A percentile compares a stretch with the other conserved stretches of the same genome.
Conservation (phyloP, 2,329 filamentous ascomycete species). For the Daldinia sp. region DNA sequence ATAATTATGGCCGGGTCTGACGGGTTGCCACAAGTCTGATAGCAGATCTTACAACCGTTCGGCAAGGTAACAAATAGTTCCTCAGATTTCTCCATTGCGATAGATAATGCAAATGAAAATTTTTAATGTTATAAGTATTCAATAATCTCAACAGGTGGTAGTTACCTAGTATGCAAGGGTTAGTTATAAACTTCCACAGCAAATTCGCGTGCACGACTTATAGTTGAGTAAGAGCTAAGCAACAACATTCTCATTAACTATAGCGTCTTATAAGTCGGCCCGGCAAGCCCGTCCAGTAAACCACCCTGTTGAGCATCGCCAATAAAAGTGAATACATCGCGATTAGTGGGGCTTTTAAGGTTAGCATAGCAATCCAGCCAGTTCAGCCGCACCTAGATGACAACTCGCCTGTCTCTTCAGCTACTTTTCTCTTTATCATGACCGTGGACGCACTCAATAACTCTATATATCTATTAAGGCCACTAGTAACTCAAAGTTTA, state of each 20-base stretch:
- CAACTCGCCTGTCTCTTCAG: background rate
- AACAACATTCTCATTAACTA: background rate
- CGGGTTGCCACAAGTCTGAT: background rate
- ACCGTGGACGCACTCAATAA: background rate
- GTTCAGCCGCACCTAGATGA: background rate
- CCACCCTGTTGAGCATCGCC: background rate
- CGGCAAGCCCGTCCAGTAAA: background rate
- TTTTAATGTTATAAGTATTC: no score
- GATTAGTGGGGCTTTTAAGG: background rate
- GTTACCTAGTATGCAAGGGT: no score
- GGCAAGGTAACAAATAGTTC: slow-evolving; percentile 5
- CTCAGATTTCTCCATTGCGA: background rate
- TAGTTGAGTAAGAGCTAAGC: background rate
- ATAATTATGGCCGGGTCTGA: background rate
- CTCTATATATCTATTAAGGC: background rate
- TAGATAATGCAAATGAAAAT: background rate
- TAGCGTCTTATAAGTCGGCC: background rate
- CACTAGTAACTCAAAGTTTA: background rate
- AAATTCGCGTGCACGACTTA: background rate
- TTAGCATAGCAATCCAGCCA: background rate
- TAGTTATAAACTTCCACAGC: background rate
- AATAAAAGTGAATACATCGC: background rate
- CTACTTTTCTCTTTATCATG: background rate
- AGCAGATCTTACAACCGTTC: slow-evolving; percentile 3
- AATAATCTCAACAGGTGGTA: no score